Evolutionary conservation across 345 rosid species (phyloP).

Genomic region (Hibiscus syriacus): DNA sequence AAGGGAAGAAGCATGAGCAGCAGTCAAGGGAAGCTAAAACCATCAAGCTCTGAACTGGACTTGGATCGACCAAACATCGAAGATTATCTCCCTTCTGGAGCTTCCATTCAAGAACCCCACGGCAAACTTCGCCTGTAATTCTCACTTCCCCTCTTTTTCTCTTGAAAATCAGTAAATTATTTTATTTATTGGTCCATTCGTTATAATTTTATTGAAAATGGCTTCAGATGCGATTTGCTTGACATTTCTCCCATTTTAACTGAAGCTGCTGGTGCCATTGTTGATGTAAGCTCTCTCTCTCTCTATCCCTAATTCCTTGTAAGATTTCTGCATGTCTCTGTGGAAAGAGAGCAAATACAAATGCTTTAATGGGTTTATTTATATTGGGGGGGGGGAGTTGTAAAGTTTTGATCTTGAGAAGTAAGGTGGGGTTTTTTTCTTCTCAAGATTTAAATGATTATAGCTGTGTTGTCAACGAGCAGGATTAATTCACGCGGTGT

Average conservation of each 20-base stretch:
- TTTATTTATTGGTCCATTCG: neutral
- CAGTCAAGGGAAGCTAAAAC: conserved; percentile 31
- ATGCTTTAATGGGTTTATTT: neutral
- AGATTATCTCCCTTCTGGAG: conserved; percentile 88
- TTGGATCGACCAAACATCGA: conserved; percentile 82
- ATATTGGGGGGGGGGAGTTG: too few relatives aligned
- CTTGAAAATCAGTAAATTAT: neutral
- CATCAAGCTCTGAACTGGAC: conserved; percentile 74
- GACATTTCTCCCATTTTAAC: conserved; percentile 82
- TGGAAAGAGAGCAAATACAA: neutral
- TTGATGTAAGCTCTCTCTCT: conserved; percentile 44
- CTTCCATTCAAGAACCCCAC: conserved; percentile 69
- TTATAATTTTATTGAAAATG: neutral
- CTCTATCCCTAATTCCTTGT: too few relatives aligned
- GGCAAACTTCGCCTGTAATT: conserved; percentile 73
- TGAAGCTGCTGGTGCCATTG: conserved; percentile 97
- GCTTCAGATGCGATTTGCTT: conserved; percentile 50
- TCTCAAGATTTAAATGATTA: neutral
- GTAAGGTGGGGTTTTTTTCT: too few relatives aligned
- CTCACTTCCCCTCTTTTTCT: neutral
- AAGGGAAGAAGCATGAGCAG: neutral
- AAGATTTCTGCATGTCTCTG: neutral
- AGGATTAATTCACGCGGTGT: conserved; percentile 91
- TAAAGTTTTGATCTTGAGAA: too few relatives aligned
- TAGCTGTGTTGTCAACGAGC: conserved; percentile 9